Base-by-base conservation (phyloP, 2,329 filamentous ascomycete genomes). In the Botrytis byssoidea region DNA sequence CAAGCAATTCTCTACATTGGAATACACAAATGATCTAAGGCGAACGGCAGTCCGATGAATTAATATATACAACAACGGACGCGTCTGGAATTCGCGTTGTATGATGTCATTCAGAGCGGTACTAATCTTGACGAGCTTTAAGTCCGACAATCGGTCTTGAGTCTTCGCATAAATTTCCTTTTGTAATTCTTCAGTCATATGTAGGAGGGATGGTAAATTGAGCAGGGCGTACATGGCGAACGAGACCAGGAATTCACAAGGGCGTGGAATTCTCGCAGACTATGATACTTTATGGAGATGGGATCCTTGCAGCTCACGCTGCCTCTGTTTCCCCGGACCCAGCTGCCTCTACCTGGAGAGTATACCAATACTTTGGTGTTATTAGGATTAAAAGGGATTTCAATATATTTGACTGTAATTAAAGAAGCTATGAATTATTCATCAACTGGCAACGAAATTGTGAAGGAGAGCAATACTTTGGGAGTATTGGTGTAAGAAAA, bases 171-270 rank as follows among this genome's bases (percentile, higher is more conserved):
- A 25, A 42, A 42, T 69, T 69, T 69, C 37, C n/a, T 69, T 65
- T 69, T 44, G 25, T 32, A 42, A 57, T 20, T 69, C 66, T 42
- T 44, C 40, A 44, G 25, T 44, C 37, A 44, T 42, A 42, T 57
- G 22, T 55, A 10, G 35, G 35, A 57, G 48, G 74, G 64, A 63
- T 70, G 74, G 74, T 57, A 18, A 71, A 74, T 18, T 76, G 69
- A 74, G 76, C 75, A 71, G 64, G 76, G 76, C 74, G 73, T 76
- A 75, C 74, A 76, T 76, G 73, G 72, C 65, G 66, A 74, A 72
- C 68, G 3, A 57, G 25, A 69, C 22, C 9, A 25, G 48, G 65
- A 42, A 66, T n/a, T 67, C 51, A 48, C 16, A 22, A 20, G 35
- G 66, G 66, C 66, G 48, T 57, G n/a, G 29, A 57, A 69, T 51